A percentile compares a stretch with the other conserved stretches of the same genome.
phyloP scores from a whole-genome alignment of 2,329 filamentous ascomycete genomes.

The Fusarium sacchari region DNA sequence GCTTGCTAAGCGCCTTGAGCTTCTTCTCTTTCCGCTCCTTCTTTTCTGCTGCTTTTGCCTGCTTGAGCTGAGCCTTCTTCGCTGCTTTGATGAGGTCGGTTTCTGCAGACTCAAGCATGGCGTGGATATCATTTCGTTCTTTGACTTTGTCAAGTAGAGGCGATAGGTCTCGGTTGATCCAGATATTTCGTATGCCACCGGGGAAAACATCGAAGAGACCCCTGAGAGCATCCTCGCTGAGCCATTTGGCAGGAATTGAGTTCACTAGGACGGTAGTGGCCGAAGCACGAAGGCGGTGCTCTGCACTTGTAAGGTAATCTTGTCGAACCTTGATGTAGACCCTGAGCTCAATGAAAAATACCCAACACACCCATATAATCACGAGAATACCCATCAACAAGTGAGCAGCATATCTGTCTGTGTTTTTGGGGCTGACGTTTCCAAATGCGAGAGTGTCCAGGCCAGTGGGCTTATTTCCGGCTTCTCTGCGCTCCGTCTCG shows the following conservation, averaged over 20 bases:
- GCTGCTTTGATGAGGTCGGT: constrained; percentile 84
- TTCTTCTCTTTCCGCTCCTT: constrained; percentile 65
- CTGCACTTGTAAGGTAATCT: constrained; percentile 91
- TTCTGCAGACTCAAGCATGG: constrained; percentile 80
- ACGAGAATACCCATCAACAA: constrained; percentile 80
- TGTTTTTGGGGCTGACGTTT: constrained; percentile 76
- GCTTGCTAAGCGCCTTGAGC: constrained; percentile 54
- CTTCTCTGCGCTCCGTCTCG: too few relatives aligned
- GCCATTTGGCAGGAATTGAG: constrained; percentile 90
- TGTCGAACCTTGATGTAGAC: constrained; percentile 94
- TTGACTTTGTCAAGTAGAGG: constrained; percentile 86
- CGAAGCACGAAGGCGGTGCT: constrained; percentile 91
- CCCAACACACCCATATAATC: constrained; percentile 84
- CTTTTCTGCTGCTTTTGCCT: constrained; percentile 71
- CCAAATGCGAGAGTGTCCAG: constrained; percentile 88
- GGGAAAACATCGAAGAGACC: constrained; percentile 96
- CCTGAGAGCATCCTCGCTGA: constrained; percentile 81
- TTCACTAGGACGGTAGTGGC: constrained; percentile 95
- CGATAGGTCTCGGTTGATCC: constrained; percentile 92
- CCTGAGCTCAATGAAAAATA: constrained; percentile 86
- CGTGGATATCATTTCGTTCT: constrained; percentile 75
- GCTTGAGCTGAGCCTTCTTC: constrained; percentile 81
- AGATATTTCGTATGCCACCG: constrained; percentile 93
- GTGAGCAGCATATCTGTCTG: constrained; percentile 83
- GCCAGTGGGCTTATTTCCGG: constrained; percentile 57